Evolutionary conservation across 345 rosid species (phyloP).

Genomic region (Psidium friedrichsthalianum): DNA sequence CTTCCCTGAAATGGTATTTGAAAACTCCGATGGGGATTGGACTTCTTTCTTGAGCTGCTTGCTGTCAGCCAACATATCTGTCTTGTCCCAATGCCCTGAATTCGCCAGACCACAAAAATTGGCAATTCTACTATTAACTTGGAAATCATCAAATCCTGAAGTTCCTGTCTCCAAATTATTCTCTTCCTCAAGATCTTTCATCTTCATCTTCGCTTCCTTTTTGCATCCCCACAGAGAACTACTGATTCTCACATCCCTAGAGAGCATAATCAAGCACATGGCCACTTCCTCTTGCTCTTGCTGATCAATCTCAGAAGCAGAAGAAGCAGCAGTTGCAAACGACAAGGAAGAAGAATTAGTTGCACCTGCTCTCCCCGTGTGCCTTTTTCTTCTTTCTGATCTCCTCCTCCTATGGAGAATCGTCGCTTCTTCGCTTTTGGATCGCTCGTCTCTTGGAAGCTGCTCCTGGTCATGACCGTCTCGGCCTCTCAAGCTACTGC

Average conservation of each 20-base stretch:
- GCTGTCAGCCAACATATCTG: background rate
- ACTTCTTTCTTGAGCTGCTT: background rate
- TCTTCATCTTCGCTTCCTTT: conserved; percentile 3
- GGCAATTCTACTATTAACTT: background rate
- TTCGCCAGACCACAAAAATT: background rate
- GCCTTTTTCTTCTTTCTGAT: conserved; percentile 31
- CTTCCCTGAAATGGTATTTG: background rate
- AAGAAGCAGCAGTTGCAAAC: conserved; percentile 23
- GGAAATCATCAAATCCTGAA: background rate
- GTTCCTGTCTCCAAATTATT: background rate
- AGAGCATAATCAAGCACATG: conserved; percentile 53
- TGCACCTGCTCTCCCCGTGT: background rate
- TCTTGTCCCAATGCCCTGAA: conserved; percentile 3
- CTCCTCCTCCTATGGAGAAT: conserved; percentile 21
- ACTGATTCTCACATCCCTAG: conserved; percentile 32
- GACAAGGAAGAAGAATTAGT: conserved; percentile 33
- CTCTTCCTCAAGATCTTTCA: conserved; percentile 1
- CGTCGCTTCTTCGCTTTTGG: conserved; percentile 9
- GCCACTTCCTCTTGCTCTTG: conserved; percentile 64
- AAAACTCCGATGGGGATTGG: background rate
- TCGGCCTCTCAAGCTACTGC: background rate
- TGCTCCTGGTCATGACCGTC: conserved; percentile 1
- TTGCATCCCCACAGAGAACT: conserved; percentile 11
- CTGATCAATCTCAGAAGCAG: conserved; percentile 37
- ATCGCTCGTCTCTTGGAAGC: background rate